These are phyloP conservation scores for Amanita pallidorosea DNA, from an alignment of 768 basidiomycete species.

Conservation along the genomic window DNA sequence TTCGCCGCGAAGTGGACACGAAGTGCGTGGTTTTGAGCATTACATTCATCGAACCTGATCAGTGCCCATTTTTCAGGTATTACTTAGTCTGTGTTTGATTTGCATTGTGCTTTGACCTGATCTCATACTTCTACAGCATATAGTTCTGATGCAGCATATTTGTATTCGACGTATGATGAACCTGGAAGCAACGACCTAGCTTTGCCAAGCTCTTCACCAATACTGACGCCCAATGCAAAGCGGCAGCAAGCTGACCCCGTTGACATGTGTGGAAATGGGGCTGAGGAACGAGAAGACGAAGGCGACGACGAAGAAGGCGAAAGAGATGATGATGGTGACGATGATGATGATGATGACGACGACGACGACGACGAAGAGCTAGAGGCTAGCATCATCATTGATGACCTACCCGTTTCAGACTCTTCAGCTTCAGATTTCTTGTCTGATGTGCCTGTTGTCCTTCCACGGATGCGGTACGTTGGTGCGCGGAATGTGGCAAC, in stretches of 20 bases:
- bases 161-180: conserved; percentile 65
- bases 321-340: not conserved
- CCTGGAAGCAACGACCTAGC: conserved; percentile 20
- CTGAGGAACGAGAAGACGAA: not conserved
- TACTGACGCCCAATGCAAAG: conserved; percentile 19
- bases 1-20: conserved; percentile 61
- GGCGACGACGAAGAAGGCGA: not conserved
- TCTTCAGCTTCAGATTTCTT: conserved; percentile 13
- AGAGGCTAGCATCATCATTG: conserved; percentile 11
- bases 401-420: conserved; percentile 15
- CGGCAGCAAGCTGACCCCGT: conserved; percentile 6
- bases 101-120: not conserved
- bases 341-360: not conserved
- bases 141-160: conserved; percentile 59
- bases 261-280: not conserved
- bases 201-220: conserved; percentile 14
- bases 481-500: conserved; percentile 78
- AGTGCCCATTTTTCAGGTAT: conserved; percentile 30
- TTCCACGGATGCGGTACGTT: conserved; percentile 50
- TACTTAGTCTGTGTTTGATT: conserved; percentile 41
- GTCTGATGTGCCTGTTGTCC: conserved; percentile 38
- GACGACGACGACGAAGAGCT: conserved; percentile 17
- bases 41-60: not conserved
- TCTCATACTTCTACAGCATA: conserved; percentile 39
- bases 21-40: conserved; percentile 31